A percentile compares a stretch with the other conserved stretches of the same genome.
These are phyloP conservation scores for Fusarium multiceps DNA, from an alignment of 2,329 filamentous ascomycete species.

Conservation along the genomic window DNA sequence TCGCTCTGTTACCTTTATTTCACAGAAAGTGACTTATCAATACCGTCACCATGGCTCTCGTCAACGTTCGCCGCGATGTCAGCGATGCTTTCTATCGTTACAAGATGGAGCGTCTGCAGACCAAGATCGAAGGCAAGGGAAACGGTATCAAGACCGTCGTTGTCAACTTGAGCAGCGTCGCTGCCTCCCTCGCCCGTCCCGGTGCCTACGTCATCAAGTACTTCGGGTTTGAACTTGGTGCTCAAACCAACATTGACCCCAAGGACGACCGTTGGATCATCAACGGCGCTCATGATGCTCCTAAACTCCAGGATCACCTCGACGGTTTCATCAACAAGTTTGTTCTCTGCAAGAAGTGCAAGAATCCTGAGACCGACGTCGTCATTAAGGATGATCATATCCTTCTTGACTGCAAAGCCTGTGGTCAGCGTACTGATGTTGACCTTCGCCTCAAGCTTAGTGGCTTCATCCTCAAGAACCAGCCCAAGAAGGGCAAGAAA, in stretches of 20 bases:
- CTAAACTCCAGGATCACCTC: slow-evolving; percentile 97
- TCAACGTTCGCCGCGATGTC: slow-evolving; percentile 99
- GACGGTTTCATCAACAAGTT: slow-evolving; percentile 99
- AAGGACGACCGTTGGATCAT: slow-evolving; percentile 99
- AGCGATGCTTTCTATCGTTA: slow-evolving; percentile 99
- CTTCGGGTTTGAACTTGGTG: slow-evolving; percentile 98
- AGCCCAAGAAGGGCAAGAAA: slow-evolving; percentile 94
- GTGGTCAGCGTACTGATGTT: slow-evolving; percentile 90
- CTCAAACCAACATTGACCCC: slow-evolving; percentile 97
- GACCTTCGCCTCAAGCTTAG: slow-evolving; percentile 95
- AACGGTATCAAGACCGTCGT: slow-evolving; percentile 99
- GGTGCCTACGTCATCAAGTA: slow-evolving; percentile 99
- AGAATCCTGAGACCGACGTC: slow-evolving; percentile 98
- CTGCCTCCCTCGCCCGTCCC: slow-evolving; percentile 89
- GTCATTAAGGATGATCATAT: slow-evolving; percentile 94
- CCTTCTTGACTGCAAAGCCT: slow-evolving; percentile 97
- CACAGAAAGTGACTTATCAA: slow-evolving; percentile 33
- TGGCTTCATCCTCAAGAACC: slow-evolving; percentile 96
- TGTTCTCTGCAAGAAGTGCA: slow-evolving; percentile 99
- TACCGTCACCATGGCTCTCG: slow-evolving; percentile 86
- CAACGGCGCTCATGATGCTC: slow-evolving; percentile 95
- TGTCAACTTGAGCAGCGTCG: slow-evolving; percentile 95
- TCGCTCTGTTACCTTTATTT: slow-evolving; percentile 33
- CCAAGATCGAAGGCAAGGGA: slow-evolving; percentile 99
- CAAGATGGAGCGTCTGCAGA: slow-evolving; percentile 99